Base-by-base conservation (phyloP, 352 stramenopile genomes). In the Pythium grandisporangium region DNA sequence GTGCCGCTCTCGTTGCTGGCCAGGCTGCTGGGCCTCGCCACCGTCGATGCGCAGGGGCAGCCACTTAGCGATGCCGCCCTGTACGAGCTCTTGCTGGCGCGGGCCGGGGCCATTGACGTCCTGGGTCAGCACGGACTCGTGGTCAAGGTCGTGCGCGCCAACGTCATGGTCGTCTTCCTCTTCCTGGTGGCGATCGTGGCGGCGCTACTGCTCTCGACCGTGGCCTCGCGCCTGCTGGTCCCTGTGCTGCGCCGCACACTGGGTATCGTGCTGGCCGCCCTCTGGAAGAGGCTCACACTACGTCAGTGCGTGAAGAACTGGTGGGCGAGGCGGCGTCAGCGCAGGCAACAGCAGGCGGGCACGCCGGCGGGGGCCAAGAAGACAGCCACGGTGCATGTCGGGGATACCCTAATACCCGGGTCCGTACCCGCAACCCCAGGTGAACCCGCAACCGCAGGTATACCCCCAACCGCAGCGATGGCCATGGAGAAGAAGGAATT, bases 101-200 rank as follows among this genome's bases (percentile, higher is more conserved):
- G 83, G 13, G 69, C 70, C 0, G 43, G 51, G 16, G 52, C 69
- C 24, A 61, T 86, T 17, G 66, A 83, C 30, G 46, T 71, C 0
- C 37, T 85, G 5, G 72, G 67, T n/a, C 23, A 80, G 13, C 37
- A 69, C 33, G 65, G 70, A 29, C 62, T 87, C 32, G 51, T 89
- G 11, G 63, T 83, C 30, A 89, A 87, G 50, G 51, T 92, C 25
- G 53, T 88, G 11, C 72, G 68, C 17, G 58, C 70, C 7, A 85
- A 89, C 56, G 69, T 73, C 14, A 80, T 87, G 70, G 48, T 82
- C 20, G 66, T 88, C 38, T 80, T 86, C 17, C 30, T 89, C 1
- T 58, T 84, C n/a, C 79, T 84, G 11, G 43, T 71, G 11, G 12
- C 70, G n/a, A 43, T 77, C 8, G 27, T 88, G 5, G 36, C 70